Conservation (phyloP, 2,329 filamentous ascomycete species). For the Alternaria sp. region DNA sequence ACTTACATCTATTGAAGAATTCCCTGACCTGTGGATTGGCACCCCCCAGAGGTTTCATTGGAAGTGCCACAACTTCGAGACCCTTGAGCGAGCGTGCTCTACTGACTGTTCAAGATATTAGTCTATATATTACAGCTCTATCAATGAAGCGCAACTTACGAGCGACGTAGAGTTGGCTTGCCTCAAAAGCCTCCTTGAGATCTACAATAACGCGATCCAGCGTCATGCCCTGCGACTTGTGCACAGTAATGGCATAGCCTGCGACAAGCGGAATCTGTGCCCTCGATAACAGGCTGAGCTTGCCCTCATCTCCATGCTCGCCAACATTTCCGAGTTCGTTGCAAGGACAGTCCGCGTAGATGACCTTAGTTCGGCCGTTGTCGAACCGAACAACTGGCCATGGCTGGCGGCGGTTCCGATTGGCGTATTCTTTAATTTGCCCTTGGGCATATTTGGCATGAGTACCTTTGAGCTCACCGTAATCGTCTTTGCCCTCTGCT, state of each 20-base stretch:
- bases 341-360: slow-evolving; percentile 62
- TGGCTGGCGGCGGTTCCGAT: slow-evolving; percentile 37
- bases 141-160: slow-evolving; percentile 26
- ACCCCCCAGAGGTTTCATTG: slow-evolving; percentile 28
- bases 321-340: slow-evolving; percentile 56
- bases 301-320: neutral
- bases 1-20: slow-evolving; percentile 28
- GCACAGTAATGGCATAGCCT: slow-evolving; percentile 70
- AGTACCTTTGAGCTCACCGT: slow-evolving; percentile 47
- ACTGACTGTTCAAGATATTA: slow-evolving; percentile 52
- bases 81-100: slow-evolving; percentile 62
- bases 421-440: slow-evolving; percentile 54
- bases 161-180: slow-evolving; percentile 70
- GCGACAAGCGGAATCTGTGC: slow-evolving; percentile 68
- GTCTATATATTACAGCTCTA: neutral
- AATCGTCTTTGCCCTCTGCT: slow-evolving; percentile 9
- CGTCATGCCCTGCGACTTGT: slow-evolving; percentile 68
- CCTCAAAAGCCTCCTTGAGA: slow-evolving; percentile 61
- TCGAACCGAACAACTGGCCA: slow-evolving; percentile 65
- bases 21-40: slow-evolving; percentile 47
- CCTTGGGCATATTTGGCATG: slow-evolving; percentile 49
- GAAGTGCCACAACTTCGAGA: slow-evolving; percentile 52
- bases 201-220: slow-evolving; percentile 67
- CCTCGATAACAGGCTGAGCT: slow-evolving; percentile 59
- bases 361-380: slow-evolving; percentile 56